Base-by-base conservation (phyloP, 1,284 basidiomycete genomes). In the Marasmius tenuissimus region DNA sequence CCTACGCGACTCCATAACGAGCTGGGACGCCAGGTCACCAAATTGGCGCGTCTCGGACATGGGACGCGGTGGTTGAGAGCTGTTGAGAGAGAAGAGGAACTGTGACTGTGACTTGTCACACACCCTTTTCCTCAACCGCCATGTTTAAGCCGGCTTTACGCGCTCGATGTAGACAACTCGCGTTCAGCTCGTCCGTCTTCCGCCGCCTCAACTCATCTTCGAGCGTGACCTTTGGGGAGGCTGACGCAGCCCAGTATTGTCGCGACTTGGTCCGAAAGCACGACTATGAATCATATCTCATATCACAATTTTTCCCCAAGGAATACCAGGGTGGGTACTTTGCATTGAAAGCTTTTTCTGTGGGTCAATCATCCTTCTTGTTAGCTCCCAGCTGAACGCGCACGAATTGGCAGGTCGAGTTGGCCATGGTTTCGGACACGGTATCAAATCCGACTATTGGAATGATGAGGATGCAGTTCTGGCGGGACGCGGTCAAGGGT, bases 391-490 rank as follows among this genome's bases (percentile, higher is more conserved):
- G 27, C 38, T 63, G 49, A 56, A 65, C 71, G 60, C 65, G 5
- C 33, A 61, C 59, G 40, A 42, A 60, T 40, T 60, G 38, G 2
- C 72, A 96, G 92, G 84, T 93, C 65, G 95, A 97, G 74, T 78
- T 97, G 49, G 91, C 94, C 27, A 89, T 82, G 69, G 80, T 96
- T 14, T 88, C 90, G 68, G 94, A 96, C 65, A 82, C 84, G 12
- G 89, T 95, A 14, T 89, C 90, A 16, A 93, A 92, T 68, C 78
- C 88, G 42, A 82, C 88, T 33, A 87, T 97, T 63, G 96, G 94
- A 7, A 86, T 89, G 70, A 94, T 97, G 83, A 85, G 94, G 66
- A 88, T 94, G 80, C 92, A 96, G 73, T 97, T 96, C 75, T 97
- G 95, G 96, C 86, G 87, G 70, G 94, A 97, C 71, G 89, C 92